Evolutionary conservation across 2,329 filamentous ascomycete species (phyloP).

Genomic region (Xylariaceae sp.): DNA sequence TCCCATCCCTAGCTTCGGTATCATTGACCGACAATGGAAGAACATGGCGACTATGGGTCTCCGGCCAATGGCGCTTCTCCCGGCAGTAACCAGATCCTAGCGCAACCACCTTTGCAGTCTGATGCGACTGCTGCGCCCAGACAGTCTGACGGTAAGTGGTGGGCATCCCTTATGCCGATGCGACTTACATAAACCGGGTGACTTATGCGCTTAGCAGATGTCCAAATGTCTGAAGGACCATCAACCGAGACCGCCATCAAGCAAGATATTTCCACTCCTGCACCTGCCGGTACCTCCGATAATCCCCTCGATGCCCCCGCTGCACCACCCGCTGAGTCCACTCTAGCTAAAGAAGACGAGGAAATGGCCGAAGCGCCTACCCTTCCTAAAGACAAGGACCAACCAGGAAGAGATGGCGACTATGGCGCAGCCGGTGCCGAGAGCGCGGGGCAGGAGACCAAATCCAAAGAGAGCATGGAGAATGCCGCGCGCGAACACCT

Average conservation of each 20-base stretch:
- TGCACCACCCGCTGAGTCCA: slow-evolving; percentile 59
- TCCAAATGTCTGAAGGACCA: slow-evolving; percentile 57
- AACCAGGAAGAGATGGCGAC: slow-evolving; percentile 41
- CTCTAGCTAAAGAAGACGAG: slow-evolving; percentile 63
- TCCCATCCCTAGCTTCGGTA: slow-evolving; percentile 19
- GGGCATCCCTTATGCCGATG: slow-evolving; percentile 4
- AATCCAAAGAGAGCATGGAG: slow-evolving; percentile 78
- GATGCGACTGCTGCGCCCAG: slow-evolving; percentile 39
- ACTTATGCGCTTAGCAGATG: slow-evolving; percentile 44
- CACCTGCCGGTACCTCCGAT: slow-evolving; percentile 50
- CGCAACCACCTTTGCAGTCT: slow-evolving; percentile 50
- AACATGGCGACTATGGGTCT: slow-evolving; percentile 53
- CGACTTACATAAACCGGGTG: slow-evolving; percentile 1
- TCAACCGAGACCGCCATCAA: slow-evolving; percentile 50
- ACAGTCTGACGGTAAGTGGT: slow-evolving; percentile 44
- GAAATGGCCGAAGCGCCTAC: slow-evolving; percentile 69
- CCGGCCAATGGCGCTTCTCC: slow-evolving; percentile 54
- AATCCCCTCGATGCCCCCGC: slow-evolving; percentile 67
- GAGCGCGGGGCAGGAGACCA: slow-evolving; percentile 51
- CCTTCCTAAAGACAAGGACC: slow-evolving; percentile 47
- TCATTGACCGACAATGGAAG: slow-evolving; percentile 48
- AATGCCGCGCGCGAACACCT: slow-evolving; percentile 86
- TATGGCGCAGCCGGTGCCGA: slow-evolving; percentile 43
- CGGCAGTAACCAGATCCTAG: slow-evolving; percentile 51
- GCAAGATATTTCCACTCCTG: slow-evolving; percentile 58